These are phyloP conservation scores for Rhododendron ovatum DNA, from an alignment of 148 eudicot species.

Conservation along the genomic window DNA sequence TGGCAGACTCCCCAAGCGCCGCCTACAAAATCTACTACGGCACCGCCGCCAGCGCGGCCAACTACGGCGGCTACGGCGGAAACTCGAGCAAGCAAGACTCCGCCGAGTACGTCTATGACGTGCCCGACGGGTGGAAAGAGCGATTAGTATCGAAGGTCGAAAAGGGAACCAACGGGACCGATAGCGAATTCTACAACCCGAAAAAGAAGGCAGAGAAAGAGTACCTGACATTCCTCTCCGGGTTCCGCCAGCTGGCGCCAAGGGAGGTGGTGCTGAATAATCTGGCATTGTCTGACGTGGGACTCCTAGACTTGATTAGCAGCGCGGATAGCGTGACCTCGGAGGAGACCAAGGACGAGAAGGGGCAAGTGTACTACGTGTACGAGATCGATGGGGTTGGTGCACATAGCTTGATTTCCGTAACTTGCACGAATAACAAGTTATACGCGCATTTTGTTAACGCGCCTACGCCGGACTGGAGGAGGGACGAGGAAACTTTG, in stretches of 20 bases:
- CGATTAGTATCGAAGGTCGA: slow-evolving; percentile 71
- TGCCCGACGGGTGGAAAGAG: slow-evolving; percentile 92
- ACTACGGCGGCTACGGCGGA: slow-evolving; percentile 90
- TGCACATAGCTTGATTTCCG: slow-evolving; percentile 72
- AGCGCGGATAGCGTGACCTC: slow-evolving; percentile 56
- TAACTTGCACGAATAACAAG: slow-evolving; percentile 81
- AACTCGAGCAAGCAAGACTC: slow-evolving; percentile 75
- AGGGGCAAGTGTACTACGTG: slow-evolving; percentile 74
- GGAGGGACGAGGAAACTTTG: slow-evolving; percentile 60
- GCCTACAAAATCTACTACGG: slow-evolving; percentile 53
- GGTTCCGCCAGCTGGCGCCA: slow-evolving; percentile 63
- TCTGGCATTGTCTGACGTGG: slow-evolving; percentile 75
- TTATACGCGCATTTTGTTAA: slow-evolving; percentile 88
- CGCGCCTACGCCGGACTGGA: slow-evolving; percentile 82
- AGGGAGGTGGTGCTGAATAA: slow-evolving; percentile 65
- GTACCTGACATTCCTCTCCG: slow-evolving; percentile 63
- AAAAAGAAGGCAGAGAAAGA: slow-evolving; percentile 73
- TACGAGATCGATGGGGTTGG: slow-evolving; percentile 64
- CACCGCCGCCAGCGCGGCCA: slow-evolving; percentile 89
- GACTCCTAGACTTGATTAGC: slow-evolving; percentile 60
- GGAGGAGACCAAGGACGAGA: slow-evolving; percentile 61
- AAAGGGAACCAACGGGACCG: slow-evolving; percentile 90
- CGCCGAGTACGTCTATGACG: slow-evolving; percentile 81
- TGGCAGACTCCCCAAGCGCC: slow-evolving; percentile 39
- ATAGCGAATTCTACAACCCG: slow-evolving; percentile 86